These are phyloP conservation scores for Moricandia arvensis DNA, from an alignment of 345 rosid genomes.

Conservation along the genomic window DNA sequence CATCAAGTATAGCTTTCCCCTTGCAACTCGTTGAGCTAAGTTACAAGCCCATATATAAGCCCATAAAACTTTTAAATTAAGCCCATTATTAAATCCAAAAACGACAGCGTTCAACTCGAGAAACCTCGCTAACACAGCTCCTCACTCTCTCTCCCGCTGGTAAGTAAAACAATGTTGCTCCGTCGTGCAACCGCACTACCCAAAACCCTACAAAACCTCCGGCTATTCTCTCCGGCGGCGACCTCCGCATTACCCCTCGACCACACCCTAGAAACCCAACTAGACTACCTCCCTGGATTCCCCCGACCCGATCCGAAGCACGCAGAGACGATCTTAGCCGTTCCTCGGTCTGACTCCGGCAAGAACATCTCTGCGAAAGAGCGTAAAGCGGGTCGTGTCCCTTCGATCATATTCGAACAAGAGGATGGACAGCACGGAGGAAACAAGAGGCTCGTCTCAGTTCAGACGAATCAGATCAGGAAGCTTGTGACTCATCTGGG, in stretches of 20 bases:
- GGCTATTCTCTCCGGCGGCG: constrained; percentile 58
- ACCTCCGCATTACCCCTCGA: constrained; percentile 35
- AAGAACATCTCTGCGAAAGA: constrained; percentile 59
- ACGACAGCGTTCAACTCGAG: neutral
- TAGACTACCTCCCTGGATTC: constrained; percentile 64
- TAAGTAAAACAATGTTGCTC: constrained; percentile 52
- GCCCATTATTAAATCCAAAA: neutral
- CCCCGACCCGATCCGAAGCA: constrained; percentile 71
- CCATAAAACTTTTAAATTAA: neutral
- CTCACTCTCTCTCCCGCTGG: neutral
- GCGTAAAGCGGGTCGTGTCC: constrained; percentile 80
- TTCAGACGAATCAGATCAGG: constrained; percentile 75
- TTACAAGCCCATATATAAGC: neutral
- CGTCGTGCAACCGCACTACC: constrained; percentile 46
- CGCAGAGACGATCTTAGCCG: constrained; percentile 70
- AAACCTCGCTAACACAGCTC: neutral
- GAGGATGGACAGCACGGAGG: constrained; percentile 93
- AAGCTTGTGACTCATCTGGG: constrained; percentile 79
- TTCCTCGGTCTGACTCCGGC: constrained; percentile 71
- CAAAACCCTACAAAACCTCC: constrained; percentile 46
- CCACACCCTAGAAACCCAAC: constrained; percentile 16
- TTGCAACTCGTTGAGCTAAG: neutral
- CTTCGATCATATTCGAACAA: constrained; percentile 82
- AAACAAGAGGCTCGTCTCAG: constrained; percentile 82
- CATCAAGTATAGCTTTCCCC: neutral